phyloP scores from a whole-genome alignment of 2,329 filamentous ascomycete species.

The Chalaropsis thielavioides region DNA sequence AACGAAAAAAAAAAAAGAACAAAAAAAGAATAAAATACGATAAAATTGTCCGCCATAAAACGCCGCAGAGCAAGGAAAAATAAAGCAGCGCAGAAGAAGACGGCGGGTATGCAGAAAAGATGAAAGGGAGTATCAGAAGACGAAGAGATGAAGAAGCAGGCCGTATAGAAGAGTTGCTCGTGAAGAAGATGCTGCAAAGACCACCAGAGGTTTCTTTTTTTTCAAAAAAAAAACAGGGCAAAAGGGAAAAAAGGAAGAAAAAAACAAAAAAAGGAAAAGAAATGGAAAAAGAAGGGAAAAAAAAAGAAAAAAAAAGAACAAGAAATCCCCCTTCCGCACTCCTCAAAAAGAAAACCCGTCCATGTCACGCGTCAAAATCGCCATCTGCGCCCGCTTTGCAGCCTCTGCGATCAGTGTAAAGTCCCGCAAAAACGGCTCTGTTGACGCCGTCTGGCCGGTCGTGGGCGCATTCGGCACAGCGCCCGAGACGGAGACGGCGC shows the following conservation, averaged over 20 bases:
- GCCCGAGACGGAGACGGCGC: neutral
- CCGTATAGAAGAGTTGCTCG: no score
- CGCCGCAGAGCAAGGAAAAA: neutral
- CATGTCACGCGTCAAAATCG: conserved; percentile 73
- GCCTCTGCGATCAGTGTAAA: conserved; percentile 82
- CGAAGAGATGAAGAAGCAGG: no score
- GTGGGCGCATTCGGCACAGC: conserved; percentile 18
- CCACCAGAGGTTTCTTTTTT: neutral
- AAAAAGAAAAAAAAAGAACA: neutral
- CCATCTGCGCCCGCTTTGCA: conserved; percentile 83
- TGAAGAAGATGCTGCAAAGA: neutral
- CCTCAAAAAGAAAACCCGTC: conserved; percentile 49
- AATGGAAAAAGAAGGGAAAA: neutral
- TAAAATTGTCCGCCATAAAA: no score
- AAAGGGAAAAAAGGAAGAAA: neutral
- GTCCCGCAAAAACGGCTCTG: conserved; percentile 56
- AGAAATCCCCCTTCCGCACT: neutral
- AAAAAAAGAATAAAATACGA: neutral
- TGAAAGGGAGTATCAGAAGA: neutral
- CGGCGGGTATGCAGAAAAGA: neutral
- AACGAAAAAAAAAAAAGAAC: conserved; percentile 4
- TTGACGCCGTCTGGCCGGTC: conserved; percentile 21
- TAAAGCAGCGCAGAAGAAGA: neutral
- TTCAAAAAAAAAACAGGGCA: neutral
- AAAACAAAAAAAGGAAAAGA: neutral